Conservation (phyloP, 139 green algal genomes). For the Yamagishiella unicocca region DNA sequence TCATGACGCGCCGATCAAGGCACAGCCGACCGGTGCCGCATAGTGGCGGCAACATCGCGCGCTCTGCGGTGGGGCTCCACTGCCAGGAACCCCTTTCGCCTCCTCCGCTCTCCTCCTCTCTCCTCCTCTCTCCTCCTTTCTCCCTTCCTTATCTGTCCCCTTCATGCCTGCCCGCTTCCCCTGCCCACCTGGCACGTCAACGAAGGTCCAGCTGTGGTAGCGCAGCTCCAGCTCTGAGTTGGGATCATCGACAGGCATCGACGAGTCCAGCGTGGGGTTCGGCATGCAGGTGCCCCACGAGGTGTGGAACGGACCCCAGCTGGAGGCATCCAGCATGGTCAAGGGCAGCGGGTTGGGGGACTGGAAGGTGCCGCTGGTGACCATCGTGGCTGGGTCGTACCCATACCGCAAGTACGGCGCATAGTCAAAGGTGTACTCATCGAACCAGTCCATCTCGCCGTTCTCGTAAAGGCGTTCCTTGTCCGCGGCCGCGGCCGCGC, state of each 20-base stretch:
- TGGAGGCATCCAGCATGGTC: slow-evolving; percentile 9
- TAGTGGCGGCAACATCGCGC: no score
- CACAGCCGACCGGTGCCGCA: no score
- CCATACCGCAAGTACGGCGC: slow-evolving; percentile 37
- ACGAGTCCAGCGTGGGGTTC: not conserved
- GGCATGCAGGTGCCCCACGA: slow-evolving; percentile 21
- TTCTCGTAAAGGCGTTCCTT: not conserved
- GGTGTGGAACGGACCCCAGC: slow-evolving; percentile 25
- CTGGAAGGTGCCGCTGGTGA: not conserved
- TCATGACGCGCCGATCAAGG: no score
- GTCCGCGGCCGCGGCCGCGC: not conserved
- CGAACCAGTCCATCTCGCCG: slow-evolving; percentile 17
- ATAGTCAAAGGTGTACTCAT: slow-evolving; percentile 18
- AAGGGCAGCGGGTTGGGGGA: slow-evolving; percentile 23
- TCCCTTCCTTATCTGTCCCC: not conserved
- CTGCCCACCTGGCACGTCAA: not conserved
- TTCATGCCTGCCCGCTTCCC: not conserved
- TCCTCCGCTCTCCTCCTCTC: no score
- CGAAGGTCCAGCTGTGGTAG: not conserved
- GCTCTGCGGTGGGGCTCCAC: no score
- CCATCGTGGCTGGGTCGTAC: not conserved
- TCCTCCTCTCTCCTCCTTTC: no score
- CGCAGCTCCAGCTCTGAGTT: not conserved
- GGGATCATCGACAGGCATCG: not conserved
- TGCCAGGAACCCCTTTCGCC: no score